Evolutionary conservation across 495 filamentous ascomycete genomes (phyloP).

Genomic region (Geoglossum glabrum): DNA sequence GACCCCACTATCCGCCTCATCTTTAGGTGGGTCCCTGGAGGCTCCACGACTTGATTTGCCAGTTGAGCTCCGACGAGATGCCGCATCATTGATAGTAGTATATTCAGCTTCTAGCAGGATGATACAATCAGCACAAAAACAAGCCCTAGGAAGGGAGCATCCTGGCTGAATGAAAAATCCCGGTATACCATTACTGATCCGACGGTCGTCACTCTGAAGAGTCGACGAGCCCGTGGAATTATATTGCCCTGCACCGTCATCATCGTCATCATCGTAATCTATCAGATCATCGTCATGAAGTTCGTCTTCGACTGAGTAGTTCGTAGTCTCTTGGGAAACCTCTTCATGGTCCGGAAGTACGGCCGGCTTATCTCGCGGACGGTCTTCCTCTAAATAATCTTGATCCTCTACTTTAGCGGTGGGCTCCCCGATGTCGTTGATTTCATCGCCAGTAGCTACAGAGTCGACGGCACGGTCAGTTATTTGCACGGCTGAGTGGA

Average conservation of each 20-base stretch:
- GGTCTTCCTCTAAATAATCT: background rate
- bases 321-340: slow-evolving; percentile 12
- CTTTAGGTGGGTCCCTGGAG: background rate
- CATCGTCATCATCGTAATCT: slow-evolving; percentile 11
- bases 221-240: slow-evolving; percentile 2
- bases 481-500: background rate
- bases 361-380: background rate
- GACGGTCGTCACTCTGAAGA: slow-evolving; percentile 1
- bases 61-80: background rate
- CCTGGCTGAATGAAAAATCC: background rate
- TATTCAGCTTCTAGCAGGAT: background rate
- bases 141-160: background rate
- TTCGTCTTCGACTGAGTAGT: background rate
- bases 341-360: slow-evolving; percentile 9
- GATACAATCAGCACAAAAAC: slow-evolving; percentile 2
- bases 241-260: slow-evolving; percentile 1
- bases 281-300: slow-evolving; percentile 14
- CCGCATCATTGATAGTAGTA: background rate
- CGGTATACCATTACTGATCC: background rate
- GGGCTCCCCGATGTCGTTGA: background rate
- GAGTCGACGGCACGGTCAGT: background rate
- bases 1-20: background rate
- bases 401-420: background rate
- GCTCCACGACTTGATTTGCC: background rate
- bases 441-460: background rate